Percentiles rank a stretch among this genome's conserved stretches.
phyloP scores from a whole-genome alignment of 1,284 basidiomycete species.

The Heterobasidion annosum region DNA sequence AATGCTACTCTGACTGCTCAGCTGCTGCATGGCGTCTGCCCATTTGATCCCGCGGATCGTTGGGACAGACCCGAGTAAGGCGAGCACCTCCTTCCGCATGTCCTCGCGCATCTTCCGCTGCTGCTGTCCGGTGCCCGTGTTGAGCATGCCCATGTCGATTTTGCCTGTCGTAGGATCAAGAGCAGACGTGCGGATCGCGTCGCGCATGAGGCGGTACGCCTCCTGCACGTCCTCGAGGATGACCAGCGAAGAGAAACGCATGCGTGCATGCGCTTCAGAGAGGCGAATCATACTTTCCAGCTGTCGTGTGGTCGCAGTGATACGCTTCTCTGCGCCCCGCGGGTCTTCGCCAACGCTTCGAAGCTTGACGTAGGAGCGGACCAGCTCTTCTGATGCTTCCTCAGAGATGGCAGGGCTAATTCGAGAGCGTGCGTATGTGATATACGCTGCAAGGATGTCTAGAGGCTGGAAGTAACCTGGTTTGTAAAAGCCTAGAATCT shows the following conservation, averaged over 20 bases:
- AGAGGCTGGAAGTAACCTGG: constrained; percentile 49
- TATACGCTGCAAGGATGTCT: constrained; percentile 88
- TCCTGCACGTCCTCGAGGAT: constrained; percentile 86
- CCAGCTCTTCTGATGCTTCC: constrained; percentile 79
- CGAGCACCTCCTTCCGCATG: constrained; percentile 72
- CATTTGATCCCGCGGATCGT: constrained; percentile 61
- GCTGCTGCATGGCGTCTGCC: constrained; percentile 64
- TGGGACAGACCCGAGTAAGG: constrained; percentile 45
- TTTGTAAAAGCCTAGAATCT: neutral
- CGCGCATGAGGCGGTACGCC: constrained; percentile 87
- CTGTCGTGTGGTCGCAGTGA: constrained; percentile 96
- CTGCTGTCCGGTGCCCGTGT: constrained; percentile 84
- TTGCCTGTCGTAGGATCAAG: constrained; percentile 94
- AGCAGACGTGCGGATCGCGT: constrained; percentile 90
- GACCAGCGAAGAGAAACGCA: constrained; percentile 85
- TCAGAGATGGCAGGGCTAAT: constrained; percentile 88
- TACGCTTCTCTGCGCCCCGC: constrained; percentile 82
- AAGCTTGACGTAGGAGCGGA: constrained; percentile 87
- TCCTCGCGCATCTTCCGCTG: constrained; percentile 80
- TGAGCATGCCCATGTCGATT: constrained; percentile 94
- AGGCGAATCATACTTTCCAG: constrained; percentile 98
- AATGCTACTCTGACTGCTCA: constrained; percentile 77
- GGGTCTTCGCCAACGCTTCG: constrained; percentile 89
- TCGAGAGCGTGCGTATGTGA: constrained; percentile 87
- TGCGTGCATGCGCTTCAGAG: constrained; percentile 92